Percentiles rank a stretch among this genome's conserved stretches.
Evolutionary conservation across 352 stramenopile species (phyloP).

Genomic region (Hyaloperonospora arabidopsidis): DNA sequence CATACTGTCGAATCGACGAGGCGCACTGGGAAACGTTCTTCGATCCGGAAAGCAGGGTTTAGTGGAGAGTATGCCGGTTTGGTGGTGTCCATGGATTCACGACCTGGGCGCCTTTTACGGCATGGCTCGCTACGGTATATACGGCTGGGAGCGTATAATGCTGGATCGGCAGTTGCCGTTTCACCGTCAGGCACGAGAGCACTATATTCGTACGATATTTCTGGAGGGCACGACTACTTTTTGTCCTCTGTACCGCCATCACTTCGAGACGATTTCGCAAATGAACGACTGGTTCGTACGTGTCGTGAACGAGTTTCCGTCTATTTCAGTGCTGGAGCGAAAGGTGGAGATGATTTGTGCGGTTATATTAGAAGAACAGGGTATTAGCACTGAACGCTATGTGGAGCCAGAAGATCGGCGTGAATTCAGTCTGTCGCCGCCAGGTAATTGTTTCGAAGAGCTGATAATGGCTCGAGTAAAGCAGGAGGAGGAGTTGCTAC

Average conservation of each 20-base stretch:
- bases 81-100: constrained; percentile 87
- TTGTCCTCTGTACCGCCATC: constrained; percentile 50
- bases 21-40: constrained; percentile 41
- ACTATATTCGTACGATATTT: constrained; percentile 68
- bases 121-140: constrained; percentile 73
- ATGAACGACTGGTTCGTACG: constrained; percentile 54
- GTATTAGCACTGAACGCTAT: constrained; percentile 28
- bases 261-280: constrained; percentile 39
- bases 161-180: constrained; percentile 69
- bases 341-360: constrained; percentile 65
- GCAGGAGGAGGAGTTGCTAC: constrained; percentile 30
- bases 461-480: constrained; percentile 34
- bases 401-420: constrained; percentile 44
- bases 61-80: constrained; percentile 75
- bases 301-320: constrained; percentile 69
- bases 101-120: constrained; percentile 70
- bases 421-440: constrained; percentile 55
- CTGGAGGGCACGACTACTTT: constrained; percentile 52
- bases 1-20: constrained; percentile 38
- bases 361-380: constrained; percentile 21
- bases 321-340: constrained; percentile 56
- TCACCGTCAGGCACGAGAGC: constrained; percentile 53
- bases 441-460: constrained; percentile 53
- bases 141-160: constrained; percentile 59
- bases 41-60: constrained; percentile 51